A percentile compares a stretch with the other conserved stretches of the same genome.
Evolutionary conservation across 2,329 filamentous ascomycete species (phyloP).

Genomic region (Claviceps sp.): DNA sequence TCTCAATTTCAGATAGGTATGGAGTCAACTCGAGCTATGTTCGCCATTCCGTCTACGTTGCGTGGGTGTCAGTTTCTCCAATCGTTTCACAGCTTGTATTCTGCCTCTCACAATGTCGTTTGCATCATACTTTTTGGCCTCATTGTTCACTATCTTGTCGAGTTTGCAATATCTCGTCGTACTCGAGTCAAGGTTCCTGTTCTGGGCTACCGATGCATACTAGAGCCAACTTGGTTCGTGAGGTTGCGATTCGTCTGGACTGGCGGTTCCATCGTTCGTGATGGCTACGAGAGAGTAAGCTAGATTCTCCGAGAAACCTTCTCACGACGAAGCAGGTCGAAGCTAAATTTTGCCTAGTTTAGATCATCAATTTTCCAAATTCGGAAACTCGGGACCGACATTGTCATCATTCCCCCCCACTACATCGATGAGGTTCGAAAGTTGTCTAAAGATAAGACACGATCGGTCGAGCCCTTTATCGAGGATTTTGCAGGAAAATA

Average conservation of each 20-base stretch:
- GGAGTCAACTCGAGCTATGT: neutral
- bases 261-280: neutral
- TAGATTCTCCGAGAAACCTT: too few relatives aligned
- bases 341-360: neutral
- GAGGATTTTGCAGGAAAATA: neutral
- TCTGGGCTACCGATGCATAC: neutral
- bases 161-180: neutral
- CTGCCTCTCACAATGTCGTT: too few relatives aligned
- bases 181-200: neutral
- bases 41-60: neutral
- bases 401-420: neutral
- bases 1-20: neutral
- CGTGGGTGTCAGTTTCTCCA: neutral
- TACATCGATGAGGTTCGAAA: neutral
- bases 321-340: too few relatives aligned
- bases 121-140: neutral
- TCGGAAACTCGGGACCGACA: neutral
- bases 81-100: neutral
- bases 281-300: neutral
- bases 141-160: neutral
- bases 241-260: neutral
- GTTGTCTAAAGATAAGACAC: neutral
- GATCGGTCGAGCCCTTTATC: neutral
- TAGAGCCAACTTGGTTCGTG: neutral
- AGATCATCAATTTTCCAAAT: neutral